Evolutionary conservation across 23 red algal genomes (phyloP).

Genomic region (Agarophyton chilense): DNA sequence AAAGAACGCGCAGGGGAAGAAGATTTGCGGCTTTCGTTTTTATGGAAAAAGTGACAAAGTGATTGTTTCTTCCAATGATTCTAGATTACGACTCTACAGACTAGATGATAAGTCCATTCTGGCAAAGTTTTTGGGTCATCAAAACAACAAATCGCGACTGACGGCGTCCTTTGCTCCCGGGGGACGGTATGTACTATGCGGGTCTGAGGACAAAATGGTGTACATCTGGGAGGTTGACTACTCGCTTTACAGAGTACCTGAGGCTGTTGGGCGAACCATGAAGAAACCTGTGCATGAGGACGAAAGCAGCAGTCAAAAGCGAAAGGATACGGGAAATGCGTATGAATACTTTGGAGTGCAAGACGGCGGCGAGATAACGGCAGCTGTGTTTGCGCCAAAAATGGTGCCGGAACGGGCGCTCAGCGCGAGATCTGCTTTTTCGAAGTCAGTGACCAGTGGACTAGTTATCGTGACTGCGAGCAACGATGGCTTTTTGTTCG

Average conservation of each 20-base stretch:
- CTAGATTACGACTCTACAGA: slow-evolving; percentile 82
- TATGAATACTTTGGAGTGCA: slow-evolving; percentile 52
- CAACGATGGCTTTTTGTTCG: slow-evolving; percentile 36
- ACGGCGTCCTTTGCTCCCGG: slow-evolving; percentile 65
- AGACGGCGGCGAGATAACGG: slow-evolving; percentile 51
- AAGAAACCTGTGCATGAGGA: slow-evolving; percentile 22
- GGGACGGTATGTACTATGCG: slow-evolving; percentile 77
- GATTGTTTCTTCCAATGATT: slow-evolving; percentile 86
- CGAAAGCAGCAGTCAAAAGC: not conserved
- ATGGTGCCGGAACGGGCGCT: slow-evolving; percentile 47
- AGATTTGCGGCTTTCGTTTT: slow-evolving; percentile 72
- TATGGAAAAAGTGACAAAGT: slow-evolving; percentile 68
- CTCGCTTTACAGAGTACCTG: not conserved
- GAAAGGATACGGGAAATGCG: slow-evolving; percentile 42
- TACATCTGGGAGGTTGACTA: slow-evolving; percentile 85
- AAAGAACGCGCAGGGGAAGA: slow-evolving; percentile 68
- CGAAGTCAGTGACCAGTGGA: slow-evolving; percentile 52
- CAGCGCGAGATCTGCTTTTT: slow-evolving; percentile 21
- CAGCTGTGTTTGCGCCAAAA: slow-evolving; percentile 57
- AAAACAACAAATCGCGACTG: slow-evolving; percentile 67
- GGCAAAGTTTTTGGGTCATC: slow-evolving; percentile 83
- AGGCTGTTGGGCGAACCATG: not conserved
- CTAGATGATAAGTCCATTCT: slow-evolving; percentile 77
- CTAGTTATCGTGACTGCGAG: slow-evolving; percentile 64
- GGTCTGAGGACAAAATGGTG: slow-evolving; percentile 73